Conservation (phyloP, 257 asterid genomes). For the Echium plantagineum region DNA sequence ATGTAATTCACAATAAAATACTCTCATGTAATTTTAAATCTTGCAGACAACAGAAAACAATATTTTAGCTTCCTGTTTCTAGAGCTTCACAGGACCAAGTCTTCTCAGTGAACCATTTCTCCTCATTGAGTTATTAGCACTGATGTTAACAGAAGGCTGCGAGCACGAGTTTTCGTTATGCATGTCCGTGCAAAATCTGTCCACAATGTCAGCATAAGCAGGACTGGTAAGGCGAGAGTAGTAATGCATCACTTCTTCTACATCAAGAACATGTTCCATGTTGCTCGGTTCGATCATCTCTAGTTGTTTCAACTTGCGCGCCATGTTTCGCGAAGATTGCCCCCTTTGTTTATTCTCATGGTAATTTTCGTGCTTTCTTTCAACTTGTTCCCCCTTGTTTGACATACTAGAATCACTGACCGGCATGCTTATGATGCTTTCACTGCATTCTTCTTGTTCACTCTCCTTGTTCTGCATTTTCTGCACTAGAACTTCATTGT, state of each 20-base stretch:
- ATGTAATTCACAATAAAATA: not conserved
- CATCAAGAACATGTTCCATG: constrained; percentile 55
- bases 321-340: constrained; percentile 17
- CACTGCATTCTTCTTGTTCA: constrained; percentile 21
- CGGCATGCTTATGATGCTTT: constrained; percentile 17
- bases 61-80: not conserved
- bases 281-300: constrained; percentile 64
- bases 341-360: constrained; percentile 16
- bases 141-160: constrained; percentile 14
- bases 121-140: constrained; percentile 46
- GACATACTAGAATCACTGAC: constrained; percentile 12
- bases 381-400: constrained; percentile 16
- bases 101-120: constrained; percentile 51
- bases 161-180: constrained; percentile 30
- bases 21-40: too few relatives aligned
- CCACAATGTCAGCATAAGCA: constrained; percentile 46
- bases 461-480: not conserved
- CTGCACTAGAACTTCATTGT: not conserved
- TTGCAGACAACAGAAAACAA: too few relatives aligned
- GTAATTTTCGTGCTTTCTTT: constrained; percentile 18
- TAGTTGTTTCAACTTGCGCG: constrained; percentile 48
- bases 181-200: constrained; percentile 53
- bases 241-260: constrained; percentile 71
- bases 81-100: constrained; percentile 21
- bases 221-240: constrained; percentile 64